Evolutionary conservation across 2,329 filamentous ascomycete genomes (phyloP), one percentile per base, ranked within the genome.

Genomic region (Conoideocrella luteorostrata): DNA sequence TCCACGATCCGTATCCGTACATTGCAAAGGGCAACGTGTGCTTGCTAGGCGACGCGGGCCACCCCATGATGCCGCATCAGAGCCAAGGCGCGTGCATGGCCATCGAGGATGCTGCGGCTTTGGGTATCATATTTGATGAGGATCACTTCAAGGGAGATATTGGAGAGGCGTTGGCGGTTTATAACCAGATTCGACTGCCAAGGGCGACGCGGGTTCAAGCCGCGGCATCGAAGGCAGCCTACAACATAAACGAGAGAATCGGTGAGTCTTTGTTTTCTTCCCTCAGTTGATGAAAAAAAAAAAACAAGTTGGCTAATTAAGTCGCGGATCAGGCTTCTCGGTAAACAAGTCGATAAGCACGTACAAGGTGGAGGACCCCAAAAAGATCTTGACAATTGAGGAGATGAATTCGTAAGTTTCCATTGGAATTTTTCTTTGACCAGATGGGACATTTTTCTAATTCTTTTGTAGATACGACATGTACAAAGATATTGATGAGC

Each of bases 21-120:
- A 66, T 78, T 45, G 62, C 69, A 32, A 75, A 75, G 51, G 63
- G 60, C 11, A 67, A 60, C 21, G 71, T 73, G 1, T 80, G 76
- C 42, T 61, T 86, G 0, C 57, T 86, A 11, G 82, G 82, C 4
- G 82, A 86, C 55, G 82, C 82, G 12, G 80, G 69, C 4, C 80
- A 84, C 56, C 80, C 80, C 13, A 82, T 81, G 76, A 77, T 83
- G 72, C 79, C 80, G 3, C 71, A 84, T 54, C 80, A 84, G 56
- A 78, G 73, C 47, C 80, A 85, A 58, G 81, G 80, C 7, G 80
- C 79, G 0, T 82, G 78, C 53, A 80, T 80, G 77, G 78, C 79
- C 1, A 78, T 82, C 24, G 79, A 83, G 54, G 79, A 83, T 46
- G 76, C 78, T 0, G 79, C 74, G 76, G 77, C 77, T 0, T 58